phyloP scores from a whole-genome alignment of 805 yeast species.

The Danielia oregonensis region DNA sequence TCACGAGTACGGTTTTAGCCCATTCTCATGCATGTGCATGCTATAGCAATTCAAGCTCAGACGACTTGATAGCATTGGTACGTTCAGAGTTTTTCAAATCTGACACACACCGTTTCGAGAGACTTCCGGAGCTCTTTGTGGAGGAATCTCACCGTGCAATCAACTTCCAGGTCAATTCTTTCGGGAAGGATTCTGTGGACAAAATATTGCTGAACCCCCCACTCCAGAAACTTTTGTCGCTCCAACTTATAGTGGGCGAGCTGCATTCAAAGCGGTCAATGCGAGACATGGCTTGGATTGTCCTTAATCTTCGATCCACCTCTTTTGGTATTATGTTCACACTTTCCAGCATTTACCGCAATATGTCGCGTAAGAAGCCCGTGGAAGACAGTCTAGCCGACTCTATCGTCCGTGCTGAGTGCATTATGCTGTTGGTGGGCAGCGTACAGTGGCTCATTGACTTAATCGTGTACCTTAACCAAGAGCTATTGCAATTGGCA shows the following conservation, averaged over 20 bases:
- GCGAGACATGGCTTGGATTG: conserved; percentile 55
- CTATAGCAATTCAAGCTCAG: conserved; percentile 61
- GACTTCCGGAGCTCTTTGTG: conserved; percentile 42
- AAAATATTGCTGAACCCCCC: conserved; percentile 74
- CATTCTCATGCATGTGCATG: conserved; percentile 67
- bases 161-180: conserved; percentile 61
- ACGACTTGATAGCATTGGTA: conserved; percentile 62
- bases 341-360: conserved; percentile 58
- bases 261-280: conserved; percentile 27
- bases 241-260: conserved; percentile 66
- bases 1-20: conserved; percentile 59
- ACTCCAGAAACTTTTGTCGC: conserved; percentile 63
- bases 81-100: conserved; percentile 23
- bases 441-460: conserved; percentile 84
- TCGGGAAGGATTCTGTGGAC: conserved; percentile 71
- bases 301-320: conserved; percentile 65
- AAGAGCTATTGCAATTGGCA: conserved; percentile 58
- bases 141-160: conserved; percentile 74
- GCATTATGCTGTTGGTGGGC: conserved; percentile 63
- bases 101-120: conserved; percentile 11
- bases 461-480: conserved; percentile 64
- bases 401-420: conserved; percentile 57
- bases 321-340: conserved; percentile 68
- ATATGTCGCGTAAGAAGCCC: conserved; percentile 58
- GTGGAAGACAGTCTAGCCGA: conserved; percentile 50